Base-by-base conservation (phyloP, 305 asterid species). In the Fraxinus velutina region DNA sequence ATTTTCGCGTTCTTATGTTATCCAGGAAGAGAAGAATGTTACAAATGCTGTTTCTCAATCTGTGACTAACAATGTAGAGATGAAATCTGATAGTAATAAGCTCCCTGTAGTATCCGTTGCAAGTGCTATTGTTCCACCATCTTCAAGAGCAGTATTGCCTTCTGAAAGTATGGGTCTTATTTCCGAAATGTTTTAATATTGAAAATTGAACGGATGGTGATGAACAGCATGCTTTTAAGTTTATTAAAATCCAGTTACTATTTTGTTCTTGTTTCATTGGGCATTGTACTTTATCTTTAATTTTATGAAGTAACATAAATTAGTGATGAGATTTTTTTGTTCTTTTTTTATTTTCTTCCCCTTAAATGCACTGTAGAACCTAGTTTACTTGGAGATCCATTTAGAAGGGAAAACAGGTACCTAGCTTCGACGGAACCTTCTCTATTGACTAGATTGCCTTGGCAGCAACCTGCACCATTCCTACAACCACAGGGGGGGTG, bases 351-450 rank as follows among this genome's bases (percentile, higher is more conserved):
- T 77, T 29, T 85, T 60, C 70, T 86, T 62, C 50, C 36, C 79
- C 50, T 8, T 50, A 75, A 42, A 80, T 77, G 39, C 44, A 80
- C 52, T 83, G 85, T 91, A 93, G 98, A 93, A 87, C 97, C 97
- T 80, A 92, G 95, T 85, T 84, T 93, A 85, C 97, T 90, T 80
- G 98, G 97, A 76, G 95, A 89, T 86, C 97, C 94, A 81, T 88
- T 88, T 79, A 91, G 93, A 79, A 89, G 91, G 82, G 99, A 93
- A 75, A 84, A 71, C 86, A 87, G 92, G 87, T 86, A 76, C 84
- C 81, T 87, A 79, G 88, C 88, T 76, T 88, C 90, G 8, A 88
- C 84, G 21, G 98, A 90, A 81, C 93, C 92, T 47, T 92, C 96
- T 85, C 60, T 89, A 64, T 81, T 90, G 80, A 81, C 95, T 86